Evolutionary conservation across 78 protist genomes (phyloP), one percentile per base, ranked within the genome.

Genomic region (Isochrysis galbana): DNA sequence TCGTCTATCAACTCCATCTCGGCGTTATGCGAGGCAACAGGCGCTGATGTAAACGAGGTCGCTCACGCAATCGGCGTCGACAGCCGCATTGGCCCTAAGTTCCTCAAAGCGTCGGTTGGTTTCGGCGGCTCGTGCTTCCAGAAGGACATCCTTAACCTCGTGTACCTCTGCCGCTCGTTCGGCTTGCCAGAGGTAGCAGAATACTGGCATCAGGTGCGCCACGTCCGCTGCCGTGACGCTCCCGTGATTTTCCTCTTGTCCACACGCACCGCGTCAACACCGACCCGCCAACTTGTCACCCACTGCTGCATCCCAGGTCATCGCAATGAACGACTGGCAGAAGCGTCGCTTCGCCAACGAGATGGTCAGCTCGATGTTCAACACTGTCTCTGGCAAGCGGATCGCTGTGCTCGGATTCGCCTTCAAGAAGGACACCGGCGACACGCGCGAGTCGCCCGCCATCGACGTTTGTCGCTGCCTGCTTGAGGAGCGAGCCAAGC

Each of bases 381-480:
- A 96, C 96, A 97, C 97, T 19, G 96, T 98, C 44, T 26, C 67
- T 19, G 91, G 89, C 86, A 98, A 98, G 97, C 92, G 92, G 84
- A 91, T 98, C 86, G 93, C 97, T 67, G 34, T 98, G 34, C 87
- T 94, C 29, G 97, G 96, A 25, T 97, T 98, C 87, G 98, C 99
- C 39, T 98, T 97, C 96, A 98, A 98, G 97, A 97, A 96, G 93
- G 96, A 98, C 95, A 98, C 99, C 10, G 98, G 84, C 41, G 95
- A 90, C 86, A 61, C 87, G 38, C 91, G 99, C 32, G 99, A 97
- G 93, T 77, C 98, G 25, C 89, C 99, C 0, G 96, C 99, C 39
- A 94, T 97, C 80, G 46, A 89, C 87, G 96, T 98, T 26, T 38
- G 89, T 69, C 0, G 34, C 34, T 1, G 46, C 46, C 93, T 98